A percentile compares a stretch with the other conserved stretches of the same genome.
phyloP scores from a whole-genome alignment of 164 flowering plant species.

The Akebia trifoliata region DNA sequence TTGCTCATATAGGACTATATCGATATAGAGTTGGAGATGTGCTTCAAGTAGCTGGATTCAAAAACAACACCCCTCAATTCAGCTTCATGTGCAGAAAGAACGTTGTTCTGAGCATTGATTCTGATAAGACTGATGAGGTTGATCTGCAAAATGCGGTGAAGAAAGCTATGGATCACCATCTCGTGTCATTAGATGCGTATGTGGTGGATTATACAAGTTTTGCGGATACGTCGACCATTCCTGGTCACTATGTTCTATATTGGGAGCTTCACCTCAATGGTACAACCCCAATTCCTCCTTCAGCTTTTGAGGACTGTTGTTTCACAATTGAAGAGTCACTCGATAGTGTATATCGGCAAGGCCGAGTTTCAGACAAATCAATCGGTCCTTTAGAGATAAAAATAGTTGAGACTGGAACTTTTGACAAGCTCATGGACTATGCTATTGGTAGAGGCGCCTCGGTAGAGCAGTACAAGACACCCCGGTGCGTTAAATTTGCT shows the following conservation, averaged over 20 bases:
- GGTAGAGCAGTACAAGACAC: conserved; percentile 93
- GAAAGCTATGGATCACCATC: conserved; percentile 61
- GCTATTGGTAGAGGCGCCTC: conserved; percentile 94
- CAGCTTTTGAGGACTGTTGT: conserved; percentile 84
- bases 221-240: conserved; percentile 63
- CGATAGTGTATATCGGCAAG: conserved; percentile 82
- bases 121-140: conserved; percentile 94
- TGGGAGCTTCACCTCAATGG: conserved; percentile 75
- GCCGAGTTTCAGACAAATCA: conserved; percentile 76
- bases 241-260: conserved; percentile 88
- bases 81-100: conserved; percentile 84
- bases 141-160: conserved; percentile 86
- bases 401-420: conserved; percentile 77
- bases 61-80: conserved; percentile 97
- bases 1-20: conserved; percentile 66
- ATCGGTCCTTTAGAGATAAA: conserved; percentile 89
- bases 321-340: conserved; percentile 77
- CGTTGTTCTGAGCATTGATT: conserved; percentile 83
- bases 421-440: conserved; percentile 96
- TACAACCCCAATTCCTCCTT: conserved; percentile 65
- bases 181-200: conserved; percentile 64
- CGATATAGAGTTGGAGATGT: conserved; percentile 92
- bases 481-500: conserved; percentile 80
- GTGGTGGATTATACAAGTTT: conserved; percentile 86
- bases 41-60: conserved; percentile 87